These are phyloP conservation scores for Boletellus sp. DNA, from an alignment of 768 basidiomycete genomes.

Conservation along the genomic window DNA sequence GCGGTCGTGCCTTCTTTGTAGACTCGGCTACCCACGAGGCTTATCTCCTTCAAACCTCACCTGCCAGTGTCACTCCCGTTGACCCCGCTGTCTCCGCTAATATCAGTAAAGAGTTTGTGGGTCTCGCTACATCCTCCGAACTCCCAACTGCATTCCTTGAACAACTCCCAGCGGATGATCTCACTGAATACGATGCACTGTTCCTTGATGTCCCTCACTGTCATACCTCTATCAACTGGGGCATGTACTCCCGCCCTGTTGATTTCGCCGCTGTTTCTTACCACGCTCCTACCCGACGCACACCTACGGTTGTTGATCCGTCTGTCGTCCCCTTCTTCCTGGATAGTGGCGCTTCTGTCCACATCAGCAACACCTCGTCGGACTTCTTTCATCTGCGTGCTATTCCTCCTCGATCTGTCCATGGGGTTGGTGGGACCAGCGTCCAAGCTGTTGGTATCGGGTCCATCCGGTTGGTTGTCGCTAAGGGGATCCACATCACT, in stretches of 20 bases:
- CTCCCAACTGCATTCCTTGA: too few relatives aligned
- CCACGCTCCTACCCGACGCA: neutral
- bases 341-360: constrained; percentile 8
- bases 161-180: too few relatives aligned
- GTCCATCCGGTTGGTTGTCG: constrained; percentile 1
- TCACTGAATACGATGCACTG: neutral
- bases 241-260: neutral
- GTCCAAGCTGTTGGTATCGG: constrained; percentile 18
- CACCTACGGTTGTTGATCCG: neutral
- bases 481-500: constrained; percentile 6
- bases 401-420: constrained; percentile 7
- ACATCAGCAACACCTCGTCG: constrained; percentile 10
- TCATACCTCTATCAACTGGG: neutral
- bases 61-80: neutral
- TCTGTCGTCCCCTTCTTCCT: constrained; percentile 1
- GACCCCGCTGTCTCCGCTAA: neutral
- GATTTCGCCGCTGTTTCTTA: neutral
- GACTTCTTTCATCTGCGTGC: constrained; percentile 14
- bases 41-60: neutral
- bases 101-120: neutral
- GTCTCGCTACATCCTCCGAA: neutral
- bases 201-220: neutral
- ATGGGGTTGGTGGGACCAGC: constrained; percentile 13
- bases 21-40: neutral
- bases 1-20: neutral